Evolutionary conservation across 768 basidiomycete species (phyloP).

Genomic region (Mycena epipterygia): DNA sequence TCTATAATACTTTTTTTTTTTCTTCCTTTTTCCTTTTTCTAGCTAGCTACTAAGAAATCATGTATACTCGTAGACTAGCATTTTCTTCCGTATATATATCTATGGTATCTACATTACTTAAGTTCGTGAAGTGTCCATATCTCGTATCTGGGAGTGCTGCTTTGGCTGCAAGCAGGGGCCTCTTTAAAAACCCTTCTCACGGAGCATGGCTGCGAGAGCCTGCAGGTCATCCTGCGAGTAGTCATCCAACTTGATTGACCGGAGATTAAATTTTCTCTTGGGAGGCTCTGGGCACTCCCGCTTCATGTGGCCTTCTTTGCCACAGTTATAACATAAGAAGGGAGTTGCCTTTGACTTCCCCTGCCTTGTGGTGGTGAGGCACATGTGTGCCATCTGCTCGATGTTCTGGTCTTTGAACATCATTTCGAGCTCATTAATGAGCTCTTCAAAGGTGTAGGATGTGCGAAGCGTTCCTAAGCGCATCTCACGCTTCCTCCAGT

Average conservation of each 20-base stretch:
- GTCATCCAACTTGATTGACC: background rate
- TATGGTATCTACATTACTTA: too few relatives aligned
- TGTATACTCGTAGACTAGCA: background rate
- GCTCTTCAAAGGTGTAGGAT: background rate
- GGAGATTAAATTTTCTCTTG: background rate
- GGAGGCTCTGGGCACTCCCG: constrained; percentile 11
- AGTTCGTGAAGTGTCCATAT: background rate
- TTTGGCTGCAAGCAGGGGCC: background rate
- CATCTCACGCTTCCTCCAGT: too few relatives aligned
- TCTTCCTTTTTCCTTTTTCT: background rate
- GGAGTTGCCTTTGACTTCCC: background rate
- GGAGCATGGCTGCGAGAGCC: background rate
- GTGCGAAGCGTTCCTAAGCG: too few relatives aligned
- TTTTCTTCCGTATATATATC: background rate
- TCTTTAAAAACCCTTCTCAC: constrained; percentile 11
- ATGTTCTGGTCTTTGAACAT: constrained; percentile 1
- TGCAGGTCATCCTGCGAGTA: background rate
- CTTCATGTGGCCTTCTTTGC: constrained; percentile 11
- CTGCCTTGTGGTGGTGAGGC: constrained; percentile 8
- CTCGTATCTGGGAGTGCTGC: background rate
- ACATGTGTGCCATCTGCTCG: background rate
- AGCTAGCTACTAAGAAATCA: background rate
- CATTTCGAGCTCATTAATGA: background rate
- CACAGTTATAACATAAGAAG: constrained; percentile 11
- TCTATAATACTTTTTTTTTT: background rate